phyloP scores from a whole-genome alignment of 106 monocot species.

The Acorus gramineus region DNA sequence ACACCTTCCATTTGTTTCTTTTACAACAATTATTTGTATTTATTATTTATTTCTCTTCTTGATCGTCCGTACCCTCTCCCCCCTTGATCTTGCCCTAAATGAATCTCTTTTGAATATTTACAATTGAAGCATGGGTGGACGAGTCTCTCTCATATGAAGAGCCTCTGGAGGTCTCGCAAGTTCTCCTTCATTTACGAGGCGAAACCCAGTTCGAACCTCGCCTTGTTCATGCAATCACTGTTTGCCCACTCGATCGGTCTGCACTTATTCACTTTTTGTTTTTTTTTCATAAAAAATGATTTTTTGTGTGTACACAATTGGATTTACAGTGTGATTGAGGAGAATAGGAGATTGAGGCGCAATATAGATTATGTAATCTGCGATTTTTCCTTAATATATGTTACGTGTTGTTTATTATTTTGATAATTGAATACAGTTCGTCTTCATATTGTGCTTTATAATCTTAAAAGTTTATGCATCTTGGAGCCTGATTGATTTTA shows the following conservation, averaged over 20 bases:
- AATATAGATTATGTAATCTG: too few species aligned
- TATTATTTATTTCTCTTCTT: neutral
- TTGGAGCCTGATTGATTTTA: too few species aligned
- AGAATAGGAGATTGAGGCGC: too few species aligned
- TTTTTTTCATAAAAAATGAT: neutral
- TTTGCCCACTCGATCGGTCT: constrained; percentile 56
- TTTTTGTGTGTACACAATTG: neutral
- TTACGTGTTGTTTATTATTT: too few species aligned
- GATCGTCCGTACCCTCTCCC: too few species aligned
- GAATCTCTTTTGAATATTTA: neutral
- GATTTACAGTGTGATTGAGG: neutral
- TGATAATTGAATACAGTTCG: too few species aligned
- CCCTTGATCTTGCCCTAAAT: too few species aligned
- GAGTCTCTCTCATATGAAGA: constrained; percentile 52
- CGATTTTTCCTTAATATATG: too few species aligned
- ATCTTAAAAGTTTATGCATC: too few species aligned
- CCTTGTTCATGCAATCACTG: constrained; percentile 70
- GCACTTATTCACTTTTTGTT: neutral
- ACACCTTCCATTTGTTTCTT: neutral
- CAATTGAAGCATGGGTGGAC: constrained; percentile 31
- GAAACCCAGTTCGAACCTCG: constrained; percentile 31
- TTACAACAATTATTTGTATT: neutral
- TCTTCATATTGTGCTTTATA: too few species aligned
- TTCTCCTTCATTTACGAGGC: constrained; percentile 69
- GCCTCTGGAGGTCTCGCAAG: constrained; percentile 48